Evolutionary conservation across 345 rosid species (phyloP).

Genomic region (Pseudoturritis turrita): DNA sequence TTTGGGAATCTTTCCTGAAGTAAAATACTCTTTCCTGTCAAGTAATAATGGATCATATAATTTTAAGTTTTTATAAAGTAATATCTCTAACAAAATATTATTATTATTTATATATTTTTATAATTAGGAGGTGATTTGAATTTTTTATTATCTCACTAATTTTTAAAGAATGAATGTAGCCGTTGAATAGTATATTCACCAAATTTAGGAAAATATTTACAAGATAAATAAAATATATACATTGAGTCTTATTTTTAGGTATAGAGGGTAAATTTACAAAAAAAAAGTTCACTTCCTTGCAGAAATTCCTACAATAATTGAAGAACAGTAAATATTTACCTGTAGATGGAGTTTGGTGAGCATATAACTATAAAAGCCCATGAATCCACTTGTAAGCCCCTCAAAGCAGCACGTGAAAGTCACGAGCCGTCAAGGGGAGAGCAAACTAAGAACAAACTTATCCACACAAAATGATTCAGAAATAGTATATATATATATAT

Average conservation of each 20-base stretch:
- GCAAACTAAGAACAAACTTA: slow-evolving; percentile 4
- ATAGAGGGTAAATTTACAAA: too few species aligned
- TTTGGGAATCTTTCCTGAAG: neutral
- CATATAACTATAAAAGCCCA: neutral
- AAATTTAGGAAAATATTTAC: too few species aligned
- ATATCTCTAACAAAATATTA: neutral
- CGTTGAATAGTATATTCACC: too few species aligned
- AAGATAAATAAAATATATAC: too few species aligned
- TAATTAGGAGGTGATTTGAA: too few species aligned
- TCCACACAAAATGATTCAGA: slow-evolving; percentile 3
- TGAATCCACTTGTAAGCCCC: slow-evolving; percentile 9
- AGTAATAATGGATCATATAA: neutral
- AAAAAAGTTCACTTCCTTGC: too few species aligned
- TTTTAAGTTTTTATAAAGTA: neutral
- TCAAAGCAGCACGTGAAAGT: neutral
- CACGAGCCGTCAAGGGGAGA: slow-evolving; percentile 5
- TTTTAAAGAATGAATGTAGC: too few species aligned
- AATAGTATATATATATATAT: too few species aligned
- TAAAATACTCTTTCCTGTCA: neutral
- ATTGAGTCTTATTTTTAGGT: too few species aligned
- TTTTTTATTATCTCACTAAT: too few species aligned
- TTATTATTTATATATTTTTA: too few species aligned
- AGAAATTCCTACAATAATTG: too few species aligned
- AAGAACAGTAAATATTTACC: neutral
- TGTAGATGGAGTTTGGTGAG: neutral